A percentile compares a stretch with the other conserved stretches of the same genome.
These are phyloP conservation scores for Hyaloscypha finlandica DNA, from an alignment of 495 filamentous ascomycete species.

Conservation along the genomic window DNA sequence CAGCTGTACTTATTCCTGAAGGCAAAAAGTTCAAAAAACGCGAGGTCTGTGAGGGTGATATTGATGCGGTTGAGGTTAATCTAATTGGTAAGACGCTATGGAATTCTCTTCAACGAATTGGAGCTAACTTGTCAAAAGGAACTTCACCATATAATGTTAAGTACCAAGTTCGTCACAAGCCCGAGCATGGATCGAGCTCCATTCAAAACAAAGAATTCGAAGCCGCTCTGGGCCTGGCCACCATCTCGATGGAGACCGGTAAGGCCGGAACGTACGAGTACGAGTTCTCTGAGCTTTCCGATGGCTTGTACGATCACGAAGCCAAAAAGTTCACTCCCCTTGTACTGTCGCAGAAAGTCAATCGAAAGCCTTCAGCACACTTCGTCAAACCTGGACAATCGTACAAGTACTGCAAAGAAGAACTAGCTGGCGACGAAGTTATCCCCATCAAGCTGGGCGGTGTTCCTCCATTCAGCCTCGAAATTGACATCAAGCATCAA, in stretches of 20 bases:
- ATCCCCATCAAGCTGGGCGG: conserved; percentile 85
- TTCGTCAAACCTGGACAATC: conserved; percentile 90
- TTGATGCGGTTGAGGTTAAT: conserved; percentile 79
- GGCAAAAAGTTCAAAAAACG: conserved; percentile 62
- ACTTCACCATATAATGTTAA: conserved; percentile 79
- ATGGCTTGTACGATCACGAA: conserved; percentile 80
- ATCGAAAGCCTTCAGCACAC: conserved; percentile 73
- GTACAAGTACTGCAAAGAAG: conserved; percentile 90
- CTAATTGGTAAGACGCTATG: conserved; percentile 63
- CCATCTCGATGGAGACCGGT: conserved; percentile 80
- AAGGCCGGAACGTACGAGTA: conserved; percentile 84
- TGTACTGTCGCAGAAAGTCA: conserved; percentile 78
- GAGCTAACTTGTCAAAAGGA: conserved; percentile 42
- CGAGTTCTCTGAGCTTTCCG: conserved; percentile 75
- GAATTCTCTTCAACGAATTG: background rate
- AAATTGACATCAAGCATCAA: conserved; percentile 90
- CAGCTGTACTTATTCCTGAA: conserved; percentile 52
- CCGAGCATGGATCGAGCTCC: conserved; percentile 60
- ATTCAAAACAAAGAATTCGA: conserved; percentile 66
- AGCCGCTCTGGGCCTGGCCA: conserved; percentile 67
- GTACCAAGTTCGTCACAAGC: conserved; percentile 74
- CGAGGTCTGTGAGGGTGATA: conserved; percentile 92
- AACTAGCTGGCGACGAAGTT: conserved; percentile 75
- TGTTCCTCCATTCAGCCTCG: conserved; percentile 83
- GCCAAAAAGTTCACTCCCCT: conserved; percentile 60